Evolutionary conservation across 2,329 filamentous ascomycete species (phyloP).

Genomic region (Hymenotorrendiella dingleyae): DNA sequence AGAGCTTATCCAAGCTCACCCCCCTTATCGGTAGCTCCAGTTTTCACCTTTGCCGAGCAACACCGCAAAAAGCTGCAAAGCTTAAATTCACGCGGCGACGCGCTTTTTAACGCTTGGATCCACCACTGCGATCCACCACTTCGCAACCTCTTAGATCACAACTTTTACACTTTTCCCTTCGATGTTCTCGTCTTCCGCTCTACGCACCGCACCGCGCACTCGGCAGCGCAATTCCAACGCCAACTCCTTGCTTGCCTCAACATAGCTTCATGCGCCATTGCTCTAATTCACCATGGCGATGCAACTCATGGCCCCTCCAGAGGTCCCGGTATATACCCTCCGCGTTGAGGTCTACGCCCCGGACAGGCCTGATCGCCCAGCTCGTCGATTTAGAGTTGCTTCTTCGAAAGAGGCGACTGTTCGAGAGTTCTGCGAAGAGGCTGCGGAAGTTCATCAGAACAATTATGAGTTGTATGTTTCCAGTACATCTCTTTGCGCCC

Average conservation of each 20-base stretch:
- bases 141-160: background rate
- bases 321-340: conserved; percentile 25
- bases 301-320: conserved; percentile 24
- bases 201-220: background rate
- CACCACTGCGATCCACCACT: background rate
- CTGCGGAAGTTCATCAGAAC: conserved; percentile 26
- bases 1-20: too few species aligned
- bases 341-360: conserved; percentile 27
- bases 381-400: conserved; percentile 27
- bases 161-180: conserved; percentile 1
- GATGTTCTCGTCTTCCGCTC: conserved; percentile 13
- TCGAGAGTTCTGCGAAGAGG: conserved; percentile 27
- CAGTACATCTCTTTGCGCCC: conserved; percentile 2
- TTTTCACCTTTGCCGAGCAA: too few species aligned
- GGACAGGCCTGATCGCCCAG: conserved; percentile 18
- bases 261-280: conserved; percentile 1
- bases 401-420: conserved; percentile 26
- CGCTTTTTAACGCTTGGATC: background rate
- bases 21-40: too few species aligned
- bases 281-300: conserved; percentile 14
- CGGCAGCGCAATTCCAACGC: conserved; percentile 3
- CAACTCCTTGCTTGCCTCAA: conserved; percentile 8
- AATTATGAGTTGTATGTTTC: conserved; percentile 28
- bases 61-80: too few species aligned
- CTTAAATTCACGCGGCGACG: too few species aligned